phyloP scores from a whole-genome alignment of 139 green algal species.

The Micractinium sp. region DNA sequence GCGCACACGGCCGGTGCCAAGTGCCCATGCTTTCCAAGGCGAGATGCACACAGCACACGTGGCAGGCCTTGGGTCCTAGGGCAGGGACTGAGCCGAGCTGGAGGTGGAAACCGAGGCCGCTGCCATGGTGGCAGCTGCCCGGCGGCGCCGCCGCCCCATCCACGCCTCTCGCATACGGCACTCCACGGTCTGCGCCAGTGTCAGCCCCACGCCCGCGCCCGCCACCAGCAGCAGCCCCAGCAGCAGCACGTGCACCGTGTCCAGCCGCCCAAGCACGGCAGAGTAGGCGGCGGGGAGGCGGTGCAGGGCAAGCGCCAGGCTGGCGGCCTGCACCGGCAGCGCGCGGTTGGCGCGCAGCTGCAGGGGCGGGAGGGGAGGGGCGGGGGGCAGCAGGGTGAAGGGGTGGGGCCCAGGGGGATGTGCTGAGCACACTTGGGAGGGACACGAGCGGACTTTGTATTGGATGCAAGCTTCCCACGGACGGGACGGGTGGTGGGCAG shows the following conservation, averaged over 20 bases:
- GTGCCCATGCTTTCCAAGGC: neutral
- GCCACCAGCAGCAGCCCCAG: neutral
- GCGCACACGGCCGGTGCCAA: too few relatives aligned
- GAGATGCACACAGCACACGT: neutral
- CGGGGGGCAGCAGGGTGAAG: neutral
- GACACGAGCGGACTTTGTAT: neutral
- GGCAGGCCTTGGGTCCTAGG: too few relatives aligned
- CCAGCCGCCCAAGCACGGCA: neutral
- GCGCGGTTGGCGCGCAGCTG: neutral
- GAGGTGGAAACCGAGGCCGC: neutral
- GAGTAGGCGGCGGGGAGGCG: constrained; percentile 1
- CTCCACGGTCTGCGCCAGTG: neutral
- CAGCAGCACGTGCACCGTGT: constrained; percentile 27
- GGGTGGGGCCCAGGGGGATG: neutral
- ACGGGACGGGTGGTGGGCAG: too few relatives aligned
- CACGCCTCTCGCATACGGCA: neutral
- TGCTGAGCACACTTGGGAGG: neutral
- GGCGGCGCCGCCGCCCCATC: constrained; percentile 3
- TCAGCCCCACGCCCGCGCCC: neutral
- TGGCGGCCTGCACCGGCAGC: neutral
- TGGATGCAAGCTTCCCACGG: too few relatives aligned
- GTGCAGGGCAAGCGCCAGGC: constrained; percentile 15
- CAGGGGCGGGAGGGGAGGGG: neutral
- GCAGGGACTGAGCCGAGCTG: neutral
- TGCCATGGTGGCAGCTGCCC: neutral